A percentile compares a stretch with the other conserved stretches of the same genome.
These are phyloP conservation scores for Phytophthora aleatoria DNA, from an alignment of 352 stramenopile species.

Conservation along the genomic window DNA sequence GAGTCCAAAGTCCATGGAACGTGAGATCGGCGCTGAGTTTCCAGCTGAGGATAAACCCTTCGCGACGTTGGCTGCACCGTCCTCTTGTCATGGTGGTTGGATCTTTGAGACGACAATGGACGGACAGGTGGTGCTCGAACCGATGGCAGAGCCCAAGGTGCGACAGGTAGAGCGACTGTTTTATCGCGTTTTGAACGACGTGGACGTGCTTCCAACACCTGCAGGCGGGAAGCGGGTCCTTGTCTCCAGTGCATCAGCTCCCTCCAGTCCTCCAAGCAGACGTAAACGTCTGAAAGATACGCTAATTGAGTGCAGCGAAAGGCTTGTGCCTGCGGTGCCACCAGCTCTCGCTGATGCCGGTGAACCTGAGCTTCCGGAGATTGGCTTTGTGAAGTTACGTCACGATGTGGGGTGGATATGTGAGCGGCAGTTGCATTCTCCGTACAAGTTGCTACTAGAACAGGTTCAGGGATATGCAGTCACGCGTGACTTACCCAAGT, in stretches of 20 bases:
- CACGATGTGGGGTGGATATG: conserved; percentile 85
- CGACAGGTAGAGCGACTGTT: conserved; percentile 81
- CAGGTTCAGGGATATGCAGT: conserved; percentile 76
- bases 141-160: conserved; percentile 58
- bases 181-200: conserved; percentile 75
- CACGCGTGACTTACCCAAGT: conserved; percentile 69
- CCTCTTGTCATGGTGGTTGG: conserved; percentile 73
- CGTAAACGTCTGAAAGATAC: conserved; percentile 72
- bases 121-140: conserved; percentile 75
- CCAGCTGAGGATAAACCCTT: conserved; percentile 20
- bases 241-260: conserved; percentile 9
- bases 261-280: conserved; percentile 41
- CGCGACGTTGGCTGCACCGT: conserved; percentile 23
- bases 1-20: conserved; percentile 27
- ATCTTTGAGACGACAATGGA: conserved; percentile 90
- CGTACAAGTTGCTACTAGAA: conserved; percentile 60
- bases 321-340: conserved; percentile 52
- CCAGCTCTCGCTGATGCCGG: conserved; percentile 14
- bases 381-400: conserved; percentile 81
- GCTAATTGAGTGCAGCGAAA: conserved; percentile 80
- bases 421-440: conserved; percentile 54
- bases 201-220: conserved; percentile 68
- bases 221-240: conserved; percentile 17
- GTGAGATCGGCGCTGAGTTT: conserved; percentile 10
- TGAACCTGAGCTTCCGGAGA: conserved; percentile 35